phyloP scores from a whole-genome alignment of 177 flowering plant genomes.

The Vitis hybrid region DNA sequence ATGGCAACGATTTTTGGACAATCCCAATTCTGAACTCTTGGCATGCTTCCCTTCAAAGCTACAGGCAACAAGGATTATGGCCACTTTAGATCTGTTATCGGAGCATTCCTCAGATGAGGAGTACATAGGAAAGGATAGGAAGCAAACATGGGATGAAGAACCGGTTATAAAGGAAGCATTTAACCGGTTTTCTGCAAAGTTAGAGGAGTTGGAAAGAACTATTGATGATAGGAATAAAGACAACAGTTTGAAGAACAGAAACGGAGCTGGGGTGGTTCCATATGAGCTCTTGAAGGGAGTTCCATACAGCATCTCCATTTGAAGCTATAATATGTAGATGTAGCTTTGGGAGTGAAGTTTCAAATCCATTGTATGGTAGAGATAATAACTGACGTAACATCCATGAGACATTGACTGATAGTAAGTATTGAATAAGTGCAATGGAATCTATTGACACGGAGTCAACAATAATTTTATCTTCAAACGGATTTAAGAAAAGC shows the following conservation, averaged over 20 bases:
- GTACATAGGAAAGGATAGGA: constrained; percentile 43
- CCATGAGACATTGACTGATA: too few relatives aligned
- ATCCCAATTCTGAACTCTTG: constrained; percentile 44
- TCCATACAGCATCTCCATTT: too few relatives aligned
- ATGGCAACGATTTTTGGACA: constrained; percentile 29
- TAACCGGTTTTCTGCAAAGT: constrained; percentile 35
- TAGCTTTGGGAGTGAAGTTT: too few relatives aligned
- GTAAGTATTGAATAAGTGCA: too few relatives aligned
- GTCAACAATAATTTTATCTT: too few relatives aligned
- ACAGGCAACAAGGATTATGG: constrained; percentile 60
- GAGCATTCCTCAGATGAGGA: constrained; percentile 68
- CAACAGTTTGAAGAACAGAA: constrained; percentile 36
- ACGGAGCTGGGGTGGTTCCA: constrained; percentile 36
- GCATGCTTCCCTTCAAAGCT: constrained; percentile 52
- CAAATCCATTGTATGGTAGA: too few relatives aligned
- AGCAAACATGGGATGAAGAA: constrained; percentile 42
- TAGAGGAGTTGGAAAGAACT: constrained; percentile 44
- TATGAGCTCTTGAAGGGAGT: too few relatives aligned
- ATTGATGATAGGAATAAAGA: constrained; percentile 49
- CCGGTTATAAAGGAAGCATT: constrained; percentile 36
- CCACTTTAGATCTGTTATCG: constrained; percentile 47
- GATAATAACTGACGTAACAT: constrained; percentile 7
- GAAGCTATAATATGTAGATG: too few relatives aligned
- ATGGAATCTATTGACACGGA: too few relatives aligned
- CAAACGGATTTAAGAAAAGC: too few relatives aligned